Percentiles rank a stretch among this genome's conserved stretches.
phyloP scores from a whole-genome alignment of 805 yeast genomes.

The Saturnispora dispora region DNA sequence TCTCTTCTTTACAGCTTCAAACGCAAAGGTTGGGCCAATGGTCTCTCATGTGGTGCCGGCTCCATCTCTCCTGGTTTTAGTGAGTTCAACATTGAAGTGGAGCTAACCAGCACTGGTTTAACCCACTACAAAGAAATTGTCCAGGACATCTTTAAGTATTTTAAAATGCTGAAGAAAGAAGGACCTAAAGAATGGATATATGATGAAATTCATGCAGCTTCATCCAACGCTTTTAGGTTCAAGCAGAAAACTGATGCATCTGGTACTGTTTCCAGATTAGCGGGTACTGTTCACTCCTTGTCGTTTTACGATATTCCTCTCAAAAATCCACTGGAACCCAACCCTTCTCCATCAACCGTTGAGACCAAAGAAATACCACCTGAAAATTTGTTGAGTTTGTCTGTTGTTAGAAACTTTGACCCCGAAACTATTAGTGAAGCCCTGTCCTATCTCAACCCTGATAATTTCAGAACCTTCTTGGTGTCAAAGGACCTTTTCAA shows the following conservation, averaged over 20 bases:
- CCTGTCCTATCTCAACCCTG: constrained; percentile 40
- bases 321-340: constrained; percentile 10
- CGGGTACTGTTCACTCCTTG: constrained; percentile 23
- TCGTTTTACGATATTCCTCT: constrained; percentile 19
- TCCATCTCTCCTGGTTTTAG: constrained; percentile 60
- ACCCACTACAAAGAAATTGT: constrained; percentile 53
- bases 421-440: constrained; percentile 43
- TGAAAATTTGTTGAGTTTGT: constrained; percentile 48
- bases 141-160: constrained; percentile 58
- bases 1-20: constrained; percentile 68
- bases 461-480: constrained; percentile 53
- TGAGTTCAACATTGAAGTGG: constrained; percentile 59
- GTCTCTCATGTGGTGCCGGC: constrained; percentile 63
- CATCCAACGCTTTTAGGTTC: constrained; percentile 66
- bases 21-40: constrained; percentile 68
- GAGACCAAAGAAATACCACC: constrained; percentile 43
- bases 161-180: constrained; percentile 46
- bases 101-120: constrained; percentile 68
- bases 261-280: constrained; percentile 51
- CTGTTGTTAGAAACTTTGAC: constrained; percentile 48
- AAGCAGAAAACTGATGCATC: constrained; percentile 69
- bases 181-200: constrained; percentile 74
- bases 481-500: constrained; percentile 40
- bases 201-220: constrained; percentile 63
- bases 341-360: constrained; percentile 4